Percentiles rank a stretch among this genome's conserved stretches.
These are phyloP conservation scores for Poronia punctata DNA, from an alignment of 495 filamentous ascomycete genomes.

Conservation along the genomic window DNA sequence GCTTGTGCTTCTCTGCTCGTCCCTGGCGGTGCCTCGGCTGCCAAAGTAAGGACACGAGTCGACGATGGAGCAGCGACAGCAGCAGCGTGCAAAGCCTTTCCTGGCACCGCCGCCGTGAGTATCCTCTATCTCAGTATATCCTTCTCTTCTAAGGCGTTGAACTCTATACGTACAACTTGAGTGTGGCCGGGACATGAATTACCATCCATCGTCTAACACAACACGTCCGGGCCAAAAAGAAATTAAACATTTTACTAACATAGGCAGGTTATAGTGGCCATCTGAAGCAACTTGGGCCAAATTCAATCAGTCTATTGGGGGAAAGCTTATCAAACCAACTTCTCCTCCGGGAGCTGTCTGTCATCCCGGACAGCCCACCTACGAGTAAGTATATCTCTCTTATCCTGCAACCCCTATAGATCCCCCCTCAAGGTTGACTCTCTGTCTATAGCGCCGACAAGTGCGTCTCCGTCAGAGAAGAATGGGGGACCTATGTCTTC, in stretches of 20 bases:
- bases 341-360: conserved; percentile 50
- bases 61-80: not conserved
- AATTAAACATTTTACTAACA: not conserved
- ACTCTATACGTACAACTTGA: not conserved
- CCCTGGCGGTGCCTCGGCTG: conserved; percentile 10
- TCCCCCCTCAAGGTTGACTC: not conserved
- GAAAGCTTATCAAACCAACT: conserved; percentile 44
- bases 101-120: conserved; percentile 17
- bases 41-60: not conserved
- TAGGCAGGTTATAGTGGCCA: conserved; percentile 21
- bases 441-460: conserved; percentile 27
- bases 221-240: not conserved
- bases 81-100: conserved; percentile 25
- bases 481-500: conserved; percentile 31
- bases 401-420: not conserved
- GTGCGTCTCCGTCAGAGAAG: conserved; percentile 25
- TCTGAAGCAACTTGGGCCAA: conserved; percentile 21
- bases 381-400: not conserved
- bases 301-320: conserved; percentile 33
- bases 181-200: not conserved
- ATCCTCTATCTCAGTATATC: not conserved
- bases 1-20: conserved; percentile 3
- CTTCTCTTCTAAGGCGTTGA: not conserved
- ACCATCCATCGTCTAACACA: not conserved
- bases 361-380: conserved; percentile 34